Evolutionary conservation across 2,329 filamentous ascomycete genomes (phyloP).

Genomic region (Fusarium globosum): DNA sequence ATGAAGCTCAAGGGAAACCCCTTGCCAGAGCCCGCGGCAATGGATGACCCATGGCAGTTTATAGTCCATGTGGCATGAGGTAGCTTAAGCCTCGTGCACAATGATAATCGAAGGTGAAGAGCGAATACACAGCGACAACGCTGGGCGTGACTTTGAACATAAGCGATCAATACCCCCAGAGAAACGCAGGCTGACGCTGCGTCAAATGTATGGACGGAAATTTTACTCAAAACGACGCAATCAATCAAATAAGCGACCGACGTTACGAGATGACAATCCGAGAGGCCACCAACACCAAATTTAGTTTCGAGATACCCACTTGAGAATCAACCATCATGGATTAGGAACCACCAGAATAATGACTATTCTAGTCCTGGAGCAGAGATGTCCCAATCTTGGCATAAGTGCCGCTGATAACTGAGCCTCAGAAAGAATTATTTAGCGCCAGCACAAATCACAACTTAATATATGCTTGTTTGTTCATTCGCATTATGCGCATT

Average conservation of each 20-base stretch:
- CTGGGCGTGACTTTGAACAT: not conserved
- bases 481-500: not conserved
- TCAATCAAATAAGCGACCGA: constrained; percentile 33
- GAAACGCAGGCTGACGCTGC: not conserved
- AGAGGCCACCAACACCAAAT: constrained; percentile 21
- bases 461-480: not conserved
- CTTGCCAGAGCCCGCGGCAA: constrained; percentile 43
- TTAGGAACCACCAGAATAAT: constrained; percentile 18
- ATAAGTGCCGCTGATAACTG: not conserved
- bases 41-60: constrained; percentile 38
- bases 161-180: not conserved
- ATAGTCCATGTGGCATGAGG: constrained; percentile 13
- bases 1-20: constrained; percentile 39
- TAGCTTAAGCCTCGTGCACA: constrained; percentile 17
- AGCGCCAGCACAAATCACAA: constrained; percentile 2
- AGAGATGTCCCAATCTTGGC: constrained; percentile 5
- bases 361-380: constrained; percentile 5
- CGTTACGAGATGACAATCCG: constrained; percentile 28
- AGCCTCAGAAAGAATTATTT: not conserved
- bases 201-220: constrained; percentile 5
- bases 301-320: constrained; percentile 24
- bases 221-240: constrained; percentile 23
- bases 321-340: constrained; percentile 21
- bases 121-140: constrained; percentile 5
- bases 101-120: constrained; percentile 14